These are phyloP conservation scores for Saposhnikovia divaricata DNA, from an alignment of 129 eudicot species.

Conservation along the genomic window DNA sequence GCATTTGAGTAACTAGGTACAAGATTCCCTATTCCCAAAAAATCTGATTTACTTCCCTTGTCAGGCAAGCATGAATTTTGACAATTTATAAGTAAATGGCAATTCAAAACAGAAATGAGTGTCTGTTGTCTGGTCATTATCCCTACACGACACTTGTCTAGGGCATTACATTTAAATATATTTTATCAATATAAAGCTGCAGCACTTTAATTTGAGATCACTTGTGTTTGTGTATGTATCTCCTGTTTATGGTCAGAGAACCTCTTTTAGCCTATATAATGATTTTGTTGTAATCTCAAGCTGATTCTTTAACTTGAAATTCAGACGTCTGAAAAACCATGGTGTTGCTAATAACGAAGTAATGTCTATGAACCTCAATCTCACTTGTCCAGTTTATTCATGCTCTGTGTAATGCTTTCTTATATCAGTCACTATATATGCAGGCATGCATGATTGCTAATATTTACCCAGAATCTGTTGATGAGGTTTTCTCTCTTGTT, in stretches of 20 bases:
- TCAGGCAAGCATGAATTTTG: background rate
- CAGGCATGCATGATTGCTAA: constrained; percentile 87
- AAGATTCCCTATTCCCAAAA: background rate
- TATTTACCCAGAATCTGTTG: constrained; percentile 48
- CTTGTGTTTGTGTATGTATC: background rate
- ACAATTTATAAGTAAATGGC: background rate
- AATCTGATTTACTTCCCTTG: background rate
- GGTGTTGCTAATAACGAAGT: constrained; percentile 79
- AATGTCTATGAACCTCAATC: constrained; percentile 28
- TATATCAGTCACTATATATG: background rate
- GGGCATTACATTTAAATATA: background rate
- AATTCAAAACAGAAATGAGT: background rate
- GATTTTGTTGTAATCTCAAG: background rate
- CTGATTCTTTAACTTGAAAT: constrained; percentile 43
- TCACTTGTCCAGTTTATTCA: background rate
- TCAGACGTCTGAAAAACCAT: constrained; percentile 57
- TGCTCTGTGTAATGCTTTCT: background rate
- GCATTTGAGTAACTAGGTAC: background rate
- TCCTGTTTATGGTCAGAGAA: background rate
- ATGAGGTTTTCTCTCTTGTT: constrained; percentile 70
- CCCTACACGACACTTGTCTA: background rate
- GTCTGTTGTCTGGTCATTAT: background rate
- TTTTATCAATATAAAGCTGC: background rate
- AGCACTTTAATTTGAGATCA: background rate
- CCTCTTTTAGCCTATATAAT: background rate